phyloP scores from a whole-genome alignment of 140 eudicot species.

The Senecio squalidus region DNA sequence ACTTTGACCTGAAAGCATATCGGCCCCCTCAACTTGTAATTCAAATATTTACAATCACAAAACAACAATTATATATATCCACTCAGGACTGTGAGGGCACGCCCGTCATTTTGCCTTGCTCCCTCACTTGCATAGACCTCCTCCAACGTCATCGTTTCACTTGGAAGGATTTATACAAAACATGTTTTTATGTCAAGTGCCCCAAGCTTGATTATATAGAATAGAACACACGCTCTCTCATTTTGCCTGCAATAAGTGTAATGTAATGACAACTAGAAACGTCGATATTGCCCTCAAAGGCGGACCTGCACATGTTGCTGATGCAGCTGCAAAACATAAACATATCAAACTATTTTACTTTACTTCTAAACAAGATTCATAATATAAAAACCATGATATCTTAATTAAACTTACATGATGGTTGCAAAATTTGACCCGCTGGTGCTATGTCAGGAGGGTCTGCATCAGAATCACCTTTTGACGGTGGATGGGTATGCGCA shows the following conservation, averaged over 20 bases:
- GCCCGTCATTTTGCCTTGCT: conserved; percentile 50
- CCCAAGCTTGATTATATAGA: conserved; percentile 18
- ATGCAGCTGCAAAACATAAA: conserved; percentile 42
- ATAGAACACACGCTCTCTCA: conserved; percentile 19
- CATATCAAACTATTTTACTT: not conserved
- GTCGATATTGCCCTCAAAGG: conserved; percentile 33
- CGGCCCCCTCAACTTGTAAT: conserved; percentile 31
- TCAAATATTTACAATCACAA: conserved; percentile 68
- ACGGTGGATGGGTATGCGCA: conserved; percentile 54
- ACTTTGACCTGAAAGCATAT: conserved; percentile 80
- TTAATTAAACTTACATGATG: conserved; percentile 67
- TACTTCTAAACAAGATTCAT: no score
- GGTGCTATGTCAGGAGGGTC: conserved; percentile 54
- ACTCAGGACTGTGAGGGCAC: conserved; percentile 49
- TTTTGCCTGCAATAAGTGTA: conserved; percentile 39
- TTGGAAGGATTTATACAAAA: conserved; percentile 36
- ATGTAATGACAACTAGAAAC: conserved; percentile 29
- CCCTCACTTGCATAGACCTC: conserved; percentile 35
- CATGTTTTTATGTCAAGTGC: conserved; percentile 21
- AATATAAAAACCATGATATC: not conserved
- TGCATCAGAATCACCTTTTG: conserved; percentile 41
- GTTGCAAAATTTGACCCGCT: conserved; percentile 43
- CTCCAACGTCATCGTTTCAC: conserved; percentile 23
- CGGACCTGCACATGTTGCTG: conserved; percentile 57
- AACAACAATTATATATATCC: conserved; percentile 60